phyloP scores from a whole-genome alignment of 768 basidiomycete genomes.

The Leccinum variicolor region DNA sequence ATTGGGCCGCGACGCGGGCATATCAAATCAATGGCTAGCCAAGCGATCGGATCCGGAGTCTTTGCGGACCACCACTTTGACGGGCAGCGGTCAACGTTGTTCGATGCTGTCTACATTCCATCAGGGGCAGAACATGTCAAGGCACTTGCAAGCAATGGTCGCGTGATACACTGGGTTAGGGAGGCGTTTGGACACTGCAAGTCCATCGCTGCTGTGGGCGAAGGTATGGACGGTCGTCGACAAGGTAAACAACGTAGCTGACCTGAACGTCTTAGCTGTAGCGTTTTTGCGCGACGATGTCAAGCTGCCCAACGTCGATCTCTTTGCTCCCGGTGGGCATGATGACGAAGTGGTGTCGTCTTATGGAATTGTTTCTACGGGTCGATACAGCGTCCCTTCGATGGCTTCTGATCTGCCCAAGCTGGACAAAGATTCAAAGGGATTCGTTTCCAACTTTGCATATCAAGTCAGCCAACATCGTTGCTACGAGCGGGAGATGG shows the following conservation, averaged over 20 bases:
- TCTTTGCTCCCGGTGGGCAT: constrained; percentile 30
- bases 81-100: constrained; percentile 77
- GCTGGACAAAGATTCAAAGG: constrained; percentile 45
- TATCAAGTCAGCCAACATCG: constrained; percentile 65
- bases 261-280: constrained; percentile 36
- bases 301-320: constrained; percentile 42
- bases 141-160: constrained; percentile 56
- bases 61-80: constrained; percentile 71
- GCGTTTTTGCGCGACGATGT: constrained; percentile 46
- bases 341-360: constrained; percentile 45
- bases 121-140: constrained; percentile 63
- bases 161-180: constrained; percentile 76
- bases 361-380: constrained; percentile 62
- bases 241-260: neutral
- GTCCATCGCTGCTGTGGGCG: constrained; percentile 73
- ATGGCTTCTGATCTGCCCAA: constrained; percentile 38
- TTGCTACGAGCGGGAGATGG: constrained; percentile 59
- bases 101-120: constrained; percentile 79
- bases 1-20: constrained; percentile 68
- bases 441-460: constrained; percentile 57
- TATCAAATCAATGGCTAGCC: constrained; percentile 32
- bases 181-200: constrained; percentile 89
- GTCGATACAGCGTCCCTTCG: constrained; percentile 43
- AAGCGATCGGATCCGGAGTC: constrained; percentile 30
- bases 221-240: constrained; percentile 33